Base-by-base conservation (phyloP, 2,329 filamentous ascomycete species). In the Aphanocladium album region DNA sequence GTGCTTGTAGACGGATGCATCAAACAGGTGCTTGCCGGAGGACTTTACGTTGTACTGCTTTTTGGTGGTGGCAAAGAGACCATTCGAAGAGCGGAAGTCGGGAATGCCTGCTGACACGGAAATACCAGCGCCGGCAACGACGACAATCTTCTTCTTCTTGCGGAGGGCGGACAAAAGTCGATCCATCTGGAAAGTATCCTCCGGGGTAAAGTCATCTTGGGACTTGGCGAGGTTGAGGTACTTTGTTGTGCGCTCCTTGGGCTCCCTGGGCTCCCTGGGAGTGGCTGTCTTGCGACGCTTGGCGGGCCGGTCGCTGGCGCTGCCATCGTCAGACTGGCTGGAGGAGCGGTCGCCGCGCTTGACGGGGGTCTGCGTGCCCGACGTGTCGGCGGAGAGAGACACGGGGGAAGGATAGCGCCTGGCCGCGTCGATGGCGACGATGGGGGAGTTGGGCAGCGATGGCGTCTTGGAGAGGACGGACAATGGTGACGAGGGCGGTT, bases 81-180 rank as follows among this genome's bases (percentile, higher is more conserved):
- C 95, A 62, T 87, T 89, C 12, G 90, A 88, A 5, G 95, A 99
- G 66, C 95, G 91, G 70, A 99, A 99, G 74, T 99, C 95, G 68
- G 95, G 95, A 69, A 99, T 96, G 64, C 95, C 95, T 67, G 95
- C 93, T 58, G 93, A 93, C 56, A 97, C 95, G 43, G 95, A 98
- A 69, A 99, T 99, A 64, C 95, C 95, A 65, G 95, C 95, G 62
- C 95, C 95, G 51, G 93, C 95, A 72, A 99, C 90, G 56, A 98
- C 91, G 37, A 99, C 91, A 71, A 99, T 96, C 79, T 96, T 97
- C 77, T 93, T 90, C 80, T 95, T 95, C 71, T 90, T 92, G 69
- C 89, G 88, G 60, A 99, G 76, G 25, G 87, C 88, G 47, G 87
- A 84, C 49, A 93, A 77, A 33, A 99, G 79, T 60, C 87, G 83